Conservation (phyloP, 148 eudicot genomes). For the Rheum nobile region DNA sequence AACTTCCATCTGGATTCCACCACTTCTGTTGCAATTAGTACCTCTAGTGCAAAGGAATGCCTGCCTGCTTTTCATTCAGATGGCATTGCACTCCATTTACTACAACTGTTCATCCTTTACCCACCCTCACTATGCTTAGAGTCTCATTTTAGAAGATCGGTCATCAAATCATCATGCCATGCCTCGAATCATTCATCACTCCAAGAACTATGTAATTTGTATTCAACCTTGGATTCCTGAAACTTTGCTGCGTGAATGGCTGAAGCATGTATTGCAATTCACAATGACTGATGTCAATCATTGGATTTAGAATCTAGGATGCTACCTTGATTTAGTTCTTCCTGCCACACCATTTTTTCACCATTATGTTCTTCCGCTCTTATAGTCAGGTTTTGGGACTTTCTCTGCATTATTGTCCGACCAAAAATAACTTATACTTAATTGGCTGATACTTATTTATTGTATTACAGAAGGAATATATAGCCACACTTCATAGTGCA, state of each 20-base stretch:
- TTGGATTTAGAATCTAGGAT: conserved; percentile 55
- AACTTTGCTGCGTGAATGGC: conserved; percentile 51
- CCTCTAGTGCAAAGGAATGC: conserved; percentile 51
- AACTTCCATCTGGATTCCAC: conserved; percentile 71
- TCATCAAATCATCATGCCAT: conserved; percentile 38
- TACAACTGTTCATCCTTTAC: conserved; percentile 40
- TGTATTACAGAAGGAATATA: background rate
- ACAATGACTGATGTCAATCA: conserved; percentile 48
- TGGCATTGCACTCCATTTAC: conserved; percentile 47
- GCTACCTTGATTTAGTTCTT: conserved; percentile 65
- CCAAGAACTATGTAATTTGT: conserved; percentile 34
- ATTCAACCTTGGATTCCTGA: conserved; percentile 67
- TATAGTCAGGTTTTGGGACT: conserved; percentile 70
- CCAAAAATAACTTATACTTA: conserved; percentile 20
- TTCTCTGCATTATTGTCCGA: conserved; percentile 15
- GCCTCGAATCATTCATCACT: conserved; percentile 35
- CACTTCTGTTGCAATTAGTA: conserved; percentile 42
- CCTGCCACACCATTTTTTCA: conserved; percentile 71
- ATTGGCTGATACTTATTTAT: conserved; percentile 24
- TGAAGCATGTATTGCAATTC: conserved; percentile 68
- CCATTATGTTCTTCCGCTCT: conserved; percentile 61
- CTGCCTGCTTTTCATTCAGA: conserved; percentile 46
- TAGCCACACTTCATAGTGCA: conserved; percentile 1
- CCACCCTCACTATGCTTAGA: conserved; percentile 41
- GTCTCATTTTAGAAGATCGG: conserved; percentile 46